Evolutionary conservation across 371 early-diverging fungal genomes (phyloP).

Genomic region (Rhizopus sp.): DNA sequence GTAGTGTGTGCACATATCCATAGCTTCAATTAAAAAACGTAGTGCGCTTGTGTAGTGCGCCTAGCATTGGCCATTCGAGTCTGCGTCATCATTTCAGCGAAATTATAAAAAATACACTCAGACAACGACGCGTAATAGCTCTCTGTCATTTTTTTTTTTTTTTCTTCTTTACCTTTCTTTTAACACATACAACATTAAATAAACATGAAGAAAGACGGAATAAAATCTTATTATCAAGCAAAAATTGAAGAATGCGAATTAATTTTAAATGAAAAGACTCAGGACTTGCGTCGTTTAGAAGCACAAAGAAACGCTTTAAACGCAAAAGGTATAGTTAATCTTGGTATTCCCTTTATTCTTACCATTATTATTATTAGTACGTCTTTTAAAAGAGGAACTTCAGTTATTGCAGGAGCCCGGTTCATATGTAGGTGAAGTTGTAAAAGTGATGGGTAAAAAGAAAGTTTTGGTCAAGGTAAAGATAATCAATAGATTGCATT

Average conservation of each 20-base stretch:
- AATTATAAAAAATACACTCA: background rate
- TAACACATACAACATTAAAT: background rate
- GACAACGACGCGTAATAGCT: background rate
- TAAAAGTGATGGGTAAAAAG: slow-evolving; percentile 99
- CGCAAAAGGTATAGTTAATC: slow-evolving; percentile 72
- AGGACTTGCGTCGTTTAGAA: slow-evolving; percentile 97
- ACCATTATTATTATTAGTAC: slow-evolving; percentile 68
- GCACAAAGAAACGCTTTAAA: slow-evolving; percentile 98
- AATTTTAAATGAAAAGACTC: slow-evolving; percentile 85
- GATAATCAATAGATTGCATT: background rate
- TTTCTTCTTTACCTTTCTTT: background rate
- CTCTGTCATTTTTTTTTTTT: background rate
- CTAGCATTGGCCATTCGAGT: too few relatives aligned
- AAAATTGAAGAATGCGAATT: slow-evolving; percentile 91
- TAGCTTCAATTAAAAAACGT: too few relatives aligned
- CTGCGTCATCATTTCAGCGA: too few relatives aligned
- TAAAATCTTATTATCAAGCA: slow-evolving; percentile 72
- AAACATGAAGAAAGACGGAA: slow-evolving; percentile 60
- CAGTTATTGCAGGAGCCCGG: slow-evolving; percentile 97
- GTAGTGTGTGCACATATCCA: too few relatives aligned
- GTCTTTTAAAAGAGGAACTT: slow-evolving; percentile 97
- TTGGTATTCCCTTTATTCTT: background rate
- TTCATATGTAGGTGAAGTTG: slow-evolving; percentile 98
- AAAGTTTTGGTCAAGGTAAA: slow-evolving; percentile 96
- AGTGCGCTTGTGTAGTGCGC: too few relatives aligned